Evolutionary conservation across 257 asterid species (phyloP).

Genomic region (Nicotiana knightiana): DNA sequence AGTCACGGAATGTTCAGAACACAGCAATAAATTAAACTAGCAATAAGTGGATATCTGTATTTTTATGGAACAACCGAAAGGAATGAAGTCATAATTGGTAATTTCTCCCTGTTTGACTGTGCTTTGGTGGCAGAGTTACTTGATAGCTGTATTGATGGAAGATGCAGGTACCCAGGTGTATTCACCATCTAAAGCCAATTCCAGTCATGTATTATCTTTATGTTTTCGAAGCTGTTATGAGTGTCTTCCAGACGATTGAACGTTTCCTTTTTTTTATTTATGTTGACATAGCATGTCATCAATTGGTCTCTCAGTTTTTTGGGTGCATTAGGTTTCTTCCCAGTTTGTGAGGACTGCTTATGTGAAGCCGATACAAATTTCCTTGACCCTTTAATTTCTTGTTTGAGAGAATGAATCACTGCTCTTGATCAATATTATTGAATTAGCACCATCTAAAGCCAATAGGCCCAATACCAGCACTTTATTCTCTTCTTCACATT

Average conservation of each 20-base stretch:
- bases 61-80: background rate
- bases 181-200: no score
- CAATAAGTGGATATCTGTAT: background rate
- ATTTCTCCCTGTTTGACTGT: background rate
- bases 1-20: background rate
- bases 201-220: no score
- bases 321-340: no score
- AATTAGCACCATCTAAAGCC: background rate
- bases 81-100: background rate
- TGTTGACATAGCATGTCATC: no score
- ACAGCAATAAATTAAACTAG: background rate
- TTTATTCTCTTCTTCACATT: slow-evolving; percentile 40
- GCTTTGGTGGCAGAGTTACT: background rate
- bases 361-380: no score
- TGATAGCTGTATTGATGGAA: no score
- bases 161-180: no score
- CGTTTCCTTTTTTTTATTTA: no score
- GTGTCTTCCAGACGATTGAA: no score
- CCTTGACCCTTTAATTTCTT: slow-evolving; percentile 23
- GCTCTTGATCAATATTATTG: background rate
- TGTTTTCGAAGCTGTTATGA: no score
- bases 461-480: background rate
- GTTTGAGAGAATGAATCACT: background rate
- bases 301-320: no score
- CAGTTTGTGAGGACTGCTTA: no score